Conservation (phyloP, 345 rosid species). For the Ceriops tagal region DNA sequence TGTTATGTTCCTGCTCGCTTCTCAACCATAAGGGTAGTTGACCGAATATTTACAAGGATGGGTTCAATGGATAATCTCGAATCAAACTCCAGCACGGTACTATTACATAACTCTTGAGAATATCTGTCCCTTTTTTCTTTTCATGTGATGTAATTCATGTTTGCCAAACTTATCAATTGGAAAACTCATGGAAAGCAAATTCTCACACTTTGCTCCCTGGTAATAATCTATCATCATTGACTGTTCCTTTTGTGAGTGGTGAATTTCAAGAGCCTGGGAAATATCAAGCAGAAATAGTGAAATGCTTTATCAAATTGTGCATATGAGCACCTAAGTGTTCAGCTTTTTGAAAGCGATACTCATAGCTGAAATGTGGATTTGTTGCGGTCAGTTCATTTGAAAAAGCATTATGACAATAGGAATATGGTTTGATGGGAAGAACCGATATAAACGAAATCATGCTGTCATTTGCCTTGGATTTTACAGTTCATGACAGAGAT, state of each 20-base stretch:
- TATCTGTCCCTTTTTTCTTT: not conserved
- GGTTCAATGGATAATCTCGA: constrained; percentile 83
- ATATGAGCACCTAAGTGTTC: too few species aligned
- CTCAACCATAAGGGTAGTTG: constrained; percentile 73
- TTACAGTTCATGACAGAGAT: constrained; percentile 97
- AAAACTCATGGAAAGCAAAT: too few species aligned
- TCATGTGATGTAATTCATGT: not conserved
- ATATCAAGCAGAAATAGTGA: too few species aligned
- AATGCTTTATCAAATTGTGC: too few species aligned
- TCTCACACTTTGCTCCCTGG: too few species aligned
- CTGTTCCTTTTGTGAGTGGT: too few species aligned
- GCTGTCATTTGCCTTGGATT: constrained; percentile 9
- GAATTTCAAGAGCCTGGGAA: too few species aligned
- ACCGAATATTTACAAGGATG: constrained; percentile 96
- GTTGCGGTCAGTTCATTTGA: not conserved
- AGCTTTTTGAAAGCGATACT: too few species aligned
- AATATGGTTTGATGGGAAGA: not conserved
- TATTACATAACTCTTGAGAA: constrained; percentile 1
- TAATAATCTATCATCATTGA: too few species aligned
- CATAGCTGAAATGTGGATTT: not conserved
- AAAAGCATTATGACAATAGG: not conserved
- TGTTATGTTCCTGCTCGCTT: constrained; percentile 93
- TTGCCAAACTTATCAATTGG: too few species aligned
- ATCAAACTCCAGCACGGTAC: constrained; percentile 93
- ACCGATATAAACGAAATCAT: not conserved